Evolutionary conservation across 1,284 basidiomycete species (phyloP).

Genomic region (Rhodotorula sp.): DNA sequence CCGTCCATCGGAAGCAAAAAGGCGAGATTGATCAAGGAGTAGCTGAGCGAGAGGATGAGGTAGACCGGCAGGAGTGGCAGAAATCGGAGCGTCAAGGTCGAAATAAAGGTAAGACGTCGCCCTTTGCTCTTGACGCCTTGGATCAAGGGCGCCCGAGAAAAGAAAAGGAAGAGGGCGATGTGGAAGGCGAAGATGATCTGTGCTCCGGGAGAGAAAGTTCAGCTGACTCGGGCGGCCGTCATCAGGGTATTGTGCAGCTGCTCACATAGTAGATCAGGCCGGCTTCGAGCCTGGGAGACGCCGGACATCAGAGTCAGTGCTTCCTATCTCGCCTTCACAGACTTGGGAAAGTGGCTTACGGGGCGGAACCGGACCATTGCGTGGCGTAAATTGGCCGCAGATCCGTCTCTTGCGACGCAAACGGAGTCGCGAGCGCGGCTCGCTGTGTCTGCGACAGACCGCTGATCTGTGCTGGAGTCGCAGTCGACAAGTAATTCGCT

Average conservation of each 20-base stretch:
- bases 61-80: conserved; percentile 43
- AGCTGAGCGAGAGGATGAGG: conserved; percentile 44
- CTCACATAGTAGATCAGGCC: conserved; percentile 18
- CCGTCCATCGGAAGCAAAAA: conserved; percentile 46
- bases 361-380: conserved; percentile 42
- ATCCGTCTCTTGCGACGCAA: conserved; percentile 45
- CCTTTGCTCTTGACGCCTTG: conserved; percentile 37
- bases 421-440: conserved; percentile 44
- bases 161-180: conserved; percentile 42
- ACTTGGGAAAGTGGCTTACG: neutral
- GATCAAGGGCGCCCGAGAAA: conserved; percentile 32
- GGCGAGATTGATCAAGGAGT: conserved; percentile 46
- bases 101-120: conserved; percentile 38
- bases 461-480: conserved; percentile 3
- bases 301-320: conserved; percentile 44
- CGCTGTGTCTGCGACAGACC: conserved; percentile 10
- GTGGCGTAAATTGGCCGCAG: conserved; percentile 42
- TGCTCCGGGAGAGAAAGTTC: neutral
- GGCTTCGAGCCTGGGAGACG: conserved; percentile 29
- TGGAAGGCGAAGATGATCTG: conserved; percentile 47
- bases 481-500: neutral
- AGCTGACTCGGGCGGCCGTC: neutral
- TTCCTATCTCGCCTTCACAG: conserved; percentile 16
- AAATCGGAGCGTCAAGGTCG: conserved; percentile 41
- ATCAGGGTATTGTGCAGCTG: neutral